These are phyloP conservation scores for Diaporthe helianthi DNA, from an alignment of 2,329 filamentous ascomycete genomes.

Conservation along the genomic window DNA sequence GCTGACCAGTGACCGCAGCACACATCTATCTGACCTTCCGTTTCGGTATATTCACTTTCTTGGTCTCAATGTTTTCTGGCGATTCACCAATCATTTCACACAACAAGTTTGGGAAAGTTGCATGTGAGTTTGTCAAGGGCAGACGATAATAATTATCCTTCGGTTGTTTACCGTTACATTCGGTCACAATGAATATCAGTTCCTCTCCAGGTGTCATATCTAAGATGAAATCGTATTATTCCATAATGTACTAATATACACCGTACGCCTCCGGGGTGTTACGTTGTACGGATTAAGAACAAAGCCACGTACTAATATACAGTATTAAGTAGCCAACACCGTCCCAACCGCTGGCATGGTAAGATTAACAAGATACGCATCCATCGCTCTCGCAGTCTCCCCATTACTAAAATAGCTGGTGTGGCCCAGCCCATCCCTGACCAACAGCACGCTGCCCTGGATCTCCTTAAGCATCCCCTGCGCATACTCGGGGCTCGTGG, in stretches of 20 bases:
- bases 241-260: too few species aligned
- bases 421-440: constrained; percentile 49
- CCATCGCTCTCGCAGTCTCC: constrained; percentile 42
- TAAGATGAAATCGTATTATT: too few species aligned
- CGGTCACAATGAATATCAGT: too few species aligned
- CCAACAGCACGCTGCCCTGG: constrained; percentile 46
- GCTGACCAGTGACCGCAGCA: neutral
- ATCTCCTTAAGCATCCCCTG: constrained; percentile 44
- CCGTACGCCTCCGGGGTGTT: too few species aligned
- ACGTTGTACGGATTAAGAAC: too few species aligned
- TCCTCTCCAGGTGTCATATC: too few species aligned
- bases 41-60: neutral
- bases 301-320: neutral
- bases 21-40: neutral
- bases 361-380: constrained; percentile 41
- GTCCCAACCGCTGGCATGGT: constrained; percentile 16
- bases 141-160: neutral
- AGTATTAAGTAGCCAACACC: constrained; percentile 3
- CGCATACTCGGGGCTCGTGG: constrained; percentile 48
- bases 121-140: neutral
- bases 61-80: neutral
- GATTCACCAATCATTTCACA: neutral
- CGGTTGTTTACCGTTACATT: neutral
- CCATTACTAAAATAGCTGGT: constrained; percentile 46
- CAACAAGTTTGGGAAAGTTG: neutral